phyloP scores from a whole-genome alignment of 345 rosid genomes.

The Streptanthus diversifolius region DNA sequence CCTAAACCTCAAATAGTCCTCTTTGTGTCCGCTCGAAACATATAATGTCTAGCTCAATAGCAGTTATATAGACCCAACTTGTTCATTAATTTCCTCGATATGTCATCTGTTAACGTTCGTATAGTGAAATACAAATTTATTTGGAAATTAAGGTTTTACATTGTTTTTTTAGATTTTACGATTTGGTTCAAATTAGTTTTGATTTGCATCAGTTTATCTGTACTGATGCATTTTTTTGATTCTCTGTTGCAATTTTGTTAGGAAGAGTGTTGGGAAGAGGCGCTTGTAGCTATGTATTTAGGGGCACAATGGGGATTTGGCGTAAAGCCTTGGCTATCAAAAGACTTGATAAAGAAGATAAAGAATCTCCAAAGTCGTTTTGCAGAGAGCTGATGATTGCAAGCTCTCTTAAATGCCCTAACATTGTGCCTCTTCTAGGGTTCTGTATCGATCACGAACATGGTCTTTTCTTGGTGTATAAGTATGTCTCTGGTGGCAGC shows the following conservation, averaged over 20 bases:
- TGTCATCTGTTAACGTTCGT: too few species aligned
- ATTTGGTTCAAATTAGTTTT: too few species aligned
- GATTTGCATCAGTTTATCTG: too few species aligned
- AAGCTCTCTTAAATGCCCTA: slow-evolving; percentile 68
- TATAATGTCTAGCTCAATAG: too few species aligned
- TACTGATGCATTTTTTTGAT: too few species aligned
- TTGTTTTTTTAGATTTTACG: too few species aligned
- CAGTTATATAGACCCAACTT: too few species aligned
- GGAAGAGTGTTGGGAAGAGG: slow-evolving; percentile 98
- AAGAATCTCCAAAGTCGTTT: slow-evolving; percentile 84
- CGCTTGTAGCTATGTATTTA: slow-evolving; percentile 84
- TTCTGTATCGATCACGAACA: slow-evolving; percentile 87
- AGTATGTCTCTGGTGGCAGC: slow-evolving; percentile 88
- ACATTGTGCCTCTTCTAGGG: slow-evolving; percentile 79
- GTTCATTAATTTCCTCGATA: too few species aligned
- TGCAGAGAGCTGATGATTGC: slow-evolving; percentile 98
- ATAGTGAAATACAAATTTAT: too few species aligned
- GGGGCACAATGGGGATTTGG: slow-evolving; percentile 78
- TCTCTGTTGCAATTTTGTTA: slow-evolving; percentile 25
- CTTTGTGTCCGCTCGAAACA: neutral
- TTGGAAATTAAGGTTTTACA: too few species aligned
- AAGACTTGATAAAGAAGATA: slow-evolving; percentile 79
- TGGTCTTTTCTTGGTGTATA: slow-evolving; percentile 88
- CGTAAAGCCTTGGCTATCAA: slow-evolving; percentile 72
- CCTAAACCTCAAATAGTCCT: neutral